Evolutionary conservation across 768 basidiomycete species (phyloP), one percentile per base, ranked within the genome.

Genomic region (Russula brevipes): DNA sequence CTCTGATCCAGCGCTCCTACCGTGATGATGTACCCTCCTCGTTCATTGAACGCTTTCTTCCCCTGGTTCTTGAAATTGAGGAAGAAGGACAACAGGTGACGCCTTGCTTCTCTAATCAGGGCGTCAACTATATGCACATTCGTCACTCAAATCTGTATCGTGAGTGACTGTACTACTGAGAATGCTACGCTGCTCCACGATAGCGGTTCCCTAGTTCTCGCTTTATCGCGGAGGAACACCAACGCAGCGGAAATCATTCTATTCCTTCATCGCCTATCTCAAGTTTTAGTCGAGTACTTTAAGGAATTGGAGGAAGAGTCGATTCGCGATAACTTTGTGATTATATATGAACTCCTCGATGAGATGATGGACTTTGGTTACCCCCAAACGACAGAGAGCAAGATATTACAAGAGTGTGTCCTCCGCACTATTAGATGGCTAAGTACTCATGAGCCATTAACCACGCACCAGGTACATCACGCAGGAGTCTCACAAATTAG

Each of bases 331-430:
- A 99, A 99, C 72, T 99, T 99, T 72, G 97, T 99, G 45, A 97
- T 99, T 72, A 97, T 99, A 55, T 99, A 97, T 75, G 96, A 98
- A 73, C 84, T 98, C 58, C 83, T 99, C 79, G 96, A 98, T 71
- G 97, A 99, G 80, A 98, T 98, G 93, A 98, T 98, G 94, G 97
- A 99, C 78, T 99, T 97, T 76, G 97, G 97, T 8, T 98, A 89
- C 73, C 96, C 97, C 0, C 97, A 98, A 75, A 99, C 96, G 46
- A 98, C 97, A 16, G 97, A 99, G 78, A 94, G 91, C 82, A 98
- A 99, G 81, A 99, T 98, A 69, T 76, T 98, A 56, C 96, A 98
- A 76, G 96, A 98, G 88, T 92, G 66, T 70, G 55, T 35, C 54
- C 12, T 46, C 31, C 45, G 38, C 38, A 6, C 39, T 2, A 35